phyloP scores from a whole-genome alignment of 192 early-diverging fungal genomes.

The Glomus cerebriforme region DNA sequence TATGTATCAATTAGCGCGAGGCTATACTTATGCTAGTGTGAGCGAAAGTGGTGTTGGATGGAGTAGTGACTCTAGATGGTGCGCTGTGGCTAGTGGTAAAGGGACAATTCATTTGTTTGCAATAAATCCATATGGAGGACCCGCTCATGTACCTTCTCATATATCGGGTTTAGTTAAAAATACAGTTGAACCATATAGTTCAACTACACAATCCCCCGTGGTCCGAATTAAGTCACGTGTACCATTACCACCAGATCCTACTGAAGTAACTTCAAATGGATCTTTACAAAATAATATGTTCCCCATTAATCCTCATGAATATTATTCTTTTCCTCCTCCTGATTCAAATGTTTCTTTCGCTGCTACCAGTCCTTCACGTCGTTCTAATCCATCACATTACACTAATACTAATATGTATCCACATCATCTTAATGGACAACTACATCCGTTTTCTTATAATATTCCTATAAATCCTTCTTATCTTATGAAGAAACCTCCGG shows the following conservation, averaged over 20 bases:
- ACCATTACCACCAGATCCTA: conserved; percentile 41
- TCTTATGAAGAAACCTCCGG: not conserved
- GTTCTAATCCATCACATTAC: not conserved
- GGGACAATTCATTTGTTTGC: conserved; percentile 79
- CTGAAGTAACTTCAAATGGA: not conserved
- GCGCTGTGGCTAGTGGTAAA: conserved; percentile 68
- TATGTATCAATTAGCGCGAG: conserved; percentile 76
- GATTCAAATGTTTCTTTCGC: not conserved
- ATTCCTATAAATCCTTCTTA: not conserved
- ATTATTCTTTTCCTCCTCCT: conserved; percentile 2
- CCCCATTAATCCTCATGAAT: not conserved
- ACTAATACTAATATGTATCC: not conserved
- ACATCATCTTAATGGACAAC: conserved; percentile 6
- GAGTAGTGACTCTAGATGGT: conserved; percentile 72
- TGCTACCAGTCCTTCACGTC: conserved; percentile 8
- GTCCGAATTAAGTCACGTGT: conserved; percentile 46
- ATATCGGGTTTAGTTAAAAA: conserved; percentile 48
- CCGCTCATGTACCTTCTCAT: conserved; percentile 58
- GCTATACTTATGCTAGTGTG: conserved; percentile 74
- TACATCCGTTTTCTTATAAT: not conserved
- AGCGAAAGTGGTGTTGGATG: conserved; percentile 62
- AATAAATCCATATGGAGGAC: conserved; percentile 64
- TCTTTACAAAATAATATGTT: not conserved
- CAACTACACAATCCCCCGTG: conserved; percentile 32
- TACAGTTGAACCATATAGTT: conserved; percentile 28